These are phyloP conservation scores for Saccharomycopsis capsularis DNA, from an alignment of 805 yeast genomes.

Conservation along the genomic window DNA sequence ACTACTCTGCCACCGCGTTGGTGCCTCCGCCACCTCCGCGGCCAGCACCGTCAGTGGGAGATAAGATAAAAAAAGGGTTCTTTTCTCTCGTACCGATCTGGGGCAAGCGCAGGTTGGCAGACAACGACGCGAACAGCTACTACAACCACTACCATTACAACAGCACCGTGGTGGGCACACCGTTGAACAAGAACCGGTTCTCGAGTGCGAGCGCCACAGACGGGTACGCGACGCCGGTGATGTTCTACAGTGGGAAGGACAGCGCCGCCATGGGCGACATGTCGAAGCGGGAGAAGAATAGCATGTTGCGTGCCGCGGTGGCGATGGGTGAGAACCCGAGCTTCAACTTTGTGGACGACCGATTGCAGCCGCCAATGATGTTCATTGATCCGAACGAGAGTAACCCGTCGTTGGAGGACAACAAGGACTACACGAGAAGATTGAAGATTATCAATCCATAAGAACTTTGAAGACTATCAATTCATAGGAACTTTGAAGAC, in stretches of 20 bases:
- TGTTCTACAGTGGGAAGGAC: background rate
- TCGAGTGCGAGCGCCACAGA: background rate
- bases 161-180: background rate
- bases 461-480: background rate
- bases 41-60: background rate
- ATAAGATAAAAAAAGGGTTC: no score
- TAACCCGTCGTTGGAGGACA: conserved; percentile 4
- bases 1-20: no score
- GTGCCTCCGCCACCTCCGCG: no score
- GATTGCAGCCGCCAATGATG: conserved; percentile 11
- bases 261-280: background rate
- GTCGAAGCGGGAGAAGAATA: background rate
- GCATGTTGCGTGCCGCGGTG: background rate
- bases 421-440: conserved; percentile 2
- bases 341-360: conserved; percentile 3
- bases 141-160: background rate
- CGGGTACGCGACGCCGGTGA: background rate
- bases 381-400: conserved; percentile 8
- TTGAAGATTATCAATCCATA: conserved; percentile 10
- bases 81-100: no score
- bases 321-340: background rate
- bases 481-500: background rate
- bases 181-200: background rate
- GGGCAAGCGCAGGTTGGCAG: background rate
- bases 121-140: background rate